A percentile compares a stretch with the other conserved stretches of the same genome.
phyloP scores from a whole-genome alignment of 139 green algal genomes.

The Spirogloea muscicola region DNA sequence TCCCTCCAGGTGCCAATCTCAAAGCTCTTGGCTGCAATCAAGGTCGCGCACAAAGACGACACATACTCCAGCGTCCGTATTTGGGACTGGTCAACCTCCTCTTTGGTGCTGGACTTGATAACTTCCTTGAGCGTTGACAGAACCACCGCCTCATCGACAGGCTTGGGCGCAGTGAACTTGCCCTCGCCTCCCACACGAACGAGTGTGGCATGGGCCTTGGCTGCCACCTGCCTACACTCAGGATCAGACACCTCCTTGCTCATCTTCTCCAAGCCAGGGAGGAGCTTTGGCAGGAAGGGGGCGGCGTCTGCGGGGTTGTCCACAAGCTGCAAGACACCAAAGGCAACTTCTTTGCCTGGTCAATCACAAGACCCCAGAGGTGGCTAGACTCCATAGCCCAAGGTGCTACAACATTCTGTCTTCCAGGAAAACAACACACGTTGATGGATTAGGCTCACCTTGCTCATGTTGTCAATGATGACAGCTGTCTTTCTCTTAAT shows the following conservation, averaged over 20 bases:
- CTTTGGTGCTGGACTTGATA: neutral
- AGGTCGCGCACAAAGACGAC: conserved; percentile 6
- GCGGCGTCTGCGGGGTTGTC: conserved; percentile 75
- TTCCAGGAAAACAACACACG: too few relatives aligned
- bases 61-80: conserved; percentile 34
- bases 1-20: too few relatives aligned
- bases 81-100: conserved; percentile 25
- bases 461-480: conserved; percentile 92
- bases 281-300: conserved; percentile 79
- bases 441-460: too few relatives aligned
- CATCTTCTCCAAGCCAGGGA: conserved; percentile 69
- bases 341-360: too few relatives aligned
- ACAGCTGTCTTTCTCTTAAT: conserved; percentile 83
- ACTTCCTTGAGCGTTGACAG: conserved; percentile 1
- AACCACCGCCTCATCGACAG: conserved; percentile 4
- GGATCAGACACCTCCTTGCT: conserved; percentile 81
- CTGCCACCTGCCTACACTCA: conserved; percentile 66
- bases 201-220: conserved; percentile 42
- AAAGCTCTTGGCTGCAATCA: conserved; percentile 18
- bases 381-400: too few relatives aligned
- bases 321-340: conserved; percentile 59
- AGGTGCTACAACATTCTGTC: too few relatives aligned
- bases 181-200: conserved; percentile 27
- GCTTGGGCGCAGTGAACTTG: neutral
- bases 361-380: too few relatives aligned